Conservation (phyloP, 176 grass and related monocot genomes). For the Oryza punctata region DNA sequence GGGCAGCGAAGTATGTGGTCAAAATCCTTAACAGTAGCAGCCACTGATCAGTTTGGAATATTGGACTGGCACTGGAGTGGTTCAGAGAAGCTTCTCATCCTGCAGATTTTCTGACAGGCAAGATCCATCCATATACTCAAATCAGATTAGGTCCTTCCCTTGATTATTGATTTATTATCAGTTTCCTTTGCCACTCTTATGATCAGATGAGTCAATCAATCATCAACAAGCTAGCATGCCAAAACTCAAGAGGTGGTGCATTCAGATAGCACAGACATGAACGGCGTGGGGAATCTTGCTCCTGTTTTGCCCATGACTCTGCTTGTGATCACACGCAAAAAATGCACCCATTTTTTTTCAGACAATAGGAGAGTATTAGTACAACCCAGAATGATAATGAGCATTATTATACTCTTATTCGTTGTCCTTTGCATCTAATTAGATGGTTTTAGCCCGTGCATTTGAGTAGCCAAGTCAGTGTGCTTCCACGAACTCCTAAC, state of each 20-base stretch:
- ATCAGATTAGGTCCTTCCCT: not conserved
- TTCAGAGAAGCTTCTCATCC: slow-evolving; percentile 34
- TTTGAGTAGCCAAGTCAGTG: not conserved
- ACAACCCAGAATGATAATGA: not conserved
- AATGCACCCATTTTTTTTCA: not conserved
- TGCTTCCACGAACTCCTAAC: not conserved
- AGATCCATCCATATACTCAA: not conserved
- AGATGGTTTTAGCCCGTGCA: not conserved
- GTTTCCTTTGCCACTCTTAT: not conserved
- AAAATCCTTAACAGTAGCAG: not conserved
- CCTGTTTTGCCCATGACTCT: not conserved
- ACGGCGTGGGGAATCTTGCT: slow-evolving; percentile 10
- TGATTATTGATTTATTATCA: not conserved
- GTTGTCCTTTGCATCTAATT: not conserved
- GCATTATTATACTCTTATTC: not conserved
- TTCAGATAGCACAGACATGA: not conserved
- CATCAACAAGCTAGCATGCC: not conserved
- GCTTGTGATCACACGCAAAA: not conserved
- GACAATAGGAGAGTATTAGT: not conserved
- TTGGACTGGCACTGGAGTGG: not conserved
- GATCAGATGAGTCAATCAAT: not conserved
- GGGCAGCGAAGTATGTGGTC: not conserved
- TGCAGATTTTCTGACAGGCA: not conserved
- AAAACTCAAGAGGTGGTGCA: not conserved
- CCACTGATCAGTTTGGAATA: not conserved